phyloP scores from a whole-genome alignment of 768 basidiomycete genomes.

The Hygrophorus pudorinus region DNA sequence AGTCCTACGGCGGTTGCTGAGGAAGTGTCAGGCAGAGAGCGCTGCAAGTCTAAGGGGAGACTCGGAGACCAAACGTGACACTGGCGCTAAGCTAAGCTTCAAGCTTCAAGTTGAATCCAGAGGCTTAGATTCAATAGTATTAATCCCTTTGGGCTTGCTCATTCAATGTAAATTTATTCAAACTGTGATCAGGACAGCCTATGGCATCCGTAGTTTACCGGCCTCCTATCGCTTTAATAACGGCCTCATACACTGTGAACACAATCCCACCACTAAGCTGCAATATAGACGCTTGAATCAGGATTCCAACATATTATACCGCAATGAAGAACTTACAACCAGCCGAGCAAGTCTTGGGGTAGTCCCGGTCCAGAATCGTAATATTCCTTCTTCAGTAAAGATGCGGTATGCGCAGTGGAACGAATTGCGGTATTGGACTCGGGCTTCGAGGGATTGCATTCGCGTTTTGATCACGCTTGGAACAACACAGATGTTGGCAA shows the following conservation, averaged over 20 bases:
- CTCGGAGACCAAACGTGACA: too few relatives aligned
- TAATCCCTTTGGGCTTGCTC: too few relatives aligned
- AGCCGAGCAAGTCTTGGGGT: conserved; percentile 82
- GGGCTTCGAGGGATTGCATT: conserved; percentile 89
- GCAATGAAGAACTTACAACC: conserved; percentile 44
- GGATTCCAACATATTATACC: background rate
- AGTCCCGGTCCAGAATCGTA: conserved; percentile 95
- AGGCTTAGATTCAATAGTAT: too few relatives aligned
- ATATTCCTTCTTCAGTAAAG: conserved; percentile 84
- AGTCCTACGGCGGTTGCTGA: too few relatives aligned
- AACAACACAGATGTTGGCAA: background rate
- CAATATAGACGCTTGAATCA: conserved; percentile 1
- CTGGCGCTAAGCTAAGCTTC: too few relatives aligned
- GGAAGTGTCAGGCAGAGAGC: too few relatives aligned
- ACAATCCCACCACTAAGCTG: conserved; percentile 90
- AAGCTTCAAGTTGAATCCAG: too few relatives aligned
- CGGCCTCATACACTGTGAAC: conserved; percentile 85
- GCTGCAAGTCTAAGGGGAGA: too few relatives aligned
- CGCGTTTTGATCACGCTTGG: conserved; percentile 90
- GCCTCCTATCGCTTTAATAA: conserved; percentile 40
- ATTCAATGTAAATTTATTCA: too few relatives aligned
- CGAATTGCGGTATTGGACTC: conserved; percentile 79
- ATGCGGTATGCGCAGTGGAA: conserved; percentile 96
- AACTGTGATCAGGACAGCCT: too few relatives aligned
- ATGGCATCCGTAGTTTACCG: background rate